Evolutionary conservation across 1,284 basidiomycete genomes (phyloP), one percentile per base, ranked within the genome.

Genomic region (Pterulicium gracile): DNA sequence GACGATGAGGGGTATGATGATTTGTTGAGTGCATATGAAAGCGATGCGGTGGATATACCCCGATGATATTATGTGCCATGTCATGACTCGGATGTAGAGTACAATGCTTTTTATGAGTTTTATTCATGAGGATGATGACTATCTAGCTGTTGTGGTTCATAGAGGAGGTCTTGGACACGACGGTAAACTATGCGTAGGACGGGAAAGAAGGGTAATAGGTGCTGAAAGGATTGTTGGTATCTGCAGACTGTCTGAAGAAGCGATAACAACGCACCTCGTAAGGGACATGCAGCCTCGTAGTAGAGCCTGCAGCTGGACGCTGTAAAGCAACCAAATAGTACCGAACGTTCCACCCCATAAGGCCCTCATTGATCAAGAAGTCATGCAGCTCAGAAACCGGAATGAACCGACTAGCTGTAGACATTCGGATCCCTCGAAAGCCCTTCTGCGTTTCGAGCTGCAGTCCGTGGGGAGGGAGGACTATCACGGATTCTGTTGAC

Each of bases 1-100:
- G 82, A 86, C 50, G 83, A 86, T 52, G 83, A 86, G 57, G 82
- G 80, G 3, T 87, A 86, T 49, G 81, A 81, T 51, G 84, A 86
- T 22, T 57, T 87, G 47, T 58, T 87, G 52, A 84, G 80, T 57
- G 82, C 82, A 19, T 88, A 88, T 55, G 84, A 86, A 61, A 86
- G 84, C 55, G 83, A 86, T n/a, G n/a, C n/a, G 53, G 73, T 73
- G 44, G 64, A n/a, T n/a, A n/a, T n/a, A n/a, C n/a, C n/a, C n/a
- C n/a, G n/a, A n/a, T n/a, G n/a, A n/a, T n/a, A n/a, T n/a, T n/a
- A n/a, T n/a, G 63, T 21, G 58, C 61, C 39, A 55, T 55, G 42
- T 50, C 58, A 45, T 50, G 39, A 17, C 21, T 34, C 42, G 34
- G 35, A 36, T 7, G 22, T 27, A 7, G 21, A 42, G 24, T 43